Percentiles rank a stretch among this genome's conserved stretches.
These are phyloP conservation scores for Dissophora ornata DNA, from an alignment of 192 early-diverging fungal species.

Conservation along the genomic window DNA sequence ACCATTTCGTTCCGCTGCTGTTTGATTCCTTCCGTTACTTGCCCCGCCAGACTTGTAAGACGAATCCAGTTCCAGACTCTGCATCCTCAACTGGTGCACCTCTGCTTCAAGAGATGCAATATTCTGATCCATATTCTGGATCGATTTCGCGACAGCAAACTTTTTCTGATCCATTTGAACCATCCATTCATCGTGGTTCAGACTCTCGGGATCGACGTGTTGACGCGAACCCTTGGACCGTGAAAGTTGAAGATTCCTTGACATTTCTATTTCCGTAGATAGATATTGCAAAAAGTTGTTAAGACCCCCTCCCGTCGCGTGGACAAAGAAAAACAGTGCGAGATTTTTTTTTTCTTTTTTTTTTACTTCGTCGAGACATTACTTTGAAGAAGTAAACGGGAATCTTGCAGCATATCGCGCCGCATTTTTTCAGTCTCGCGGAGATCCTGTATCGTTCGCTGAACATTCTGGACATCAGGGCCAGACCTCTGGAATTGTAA, in stretches of 20 bases:
- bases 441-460: constrained; percentile 25
- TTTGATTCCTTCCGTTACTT: background rate
- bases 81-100: constrained; percentile 25
- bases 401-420: constrained; percentile 21
- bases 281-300: too few relatives aligned
- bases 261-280: constrained; percentile 17
- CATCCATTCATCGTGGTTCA: constrained; percentile 32
- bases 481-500: constrained; percentile 40
- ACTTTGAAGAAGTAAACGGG: constrained; percentile 32
- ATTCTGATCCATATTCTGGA: constrained; percentile 39
- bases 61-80: constrained; percentile 34
- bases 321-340: too few relatives aligned
- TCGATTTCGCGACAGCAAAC: constrained; percentile 30
- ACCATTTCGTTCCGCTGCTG: too few relatives aligned
- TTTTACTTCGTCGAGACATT: too few relatives aligned
- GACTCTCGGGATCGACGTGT: constrained; percentile 31
- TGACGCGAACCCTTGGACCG: constrained; percentile 22
- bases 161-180: constrained; percentile 35
- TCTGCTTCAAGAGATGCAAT: constrained; percentile 40
- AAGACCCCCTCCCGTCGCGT: too few relatives aligned
- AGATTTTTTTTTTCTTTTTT: too few relatives aligned
- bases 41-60: background rate
- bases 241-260: constrained; percentile 31
- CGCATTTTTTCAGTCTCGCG: constrained; percentile 29
- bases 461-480: constrained; percentile 19